These are phyloP conservation scores for Trichoderma hamatum DNA, from an alignment of 2,329 filamentous ascomycete genomes.

Conservation along the genomic window DNA sequence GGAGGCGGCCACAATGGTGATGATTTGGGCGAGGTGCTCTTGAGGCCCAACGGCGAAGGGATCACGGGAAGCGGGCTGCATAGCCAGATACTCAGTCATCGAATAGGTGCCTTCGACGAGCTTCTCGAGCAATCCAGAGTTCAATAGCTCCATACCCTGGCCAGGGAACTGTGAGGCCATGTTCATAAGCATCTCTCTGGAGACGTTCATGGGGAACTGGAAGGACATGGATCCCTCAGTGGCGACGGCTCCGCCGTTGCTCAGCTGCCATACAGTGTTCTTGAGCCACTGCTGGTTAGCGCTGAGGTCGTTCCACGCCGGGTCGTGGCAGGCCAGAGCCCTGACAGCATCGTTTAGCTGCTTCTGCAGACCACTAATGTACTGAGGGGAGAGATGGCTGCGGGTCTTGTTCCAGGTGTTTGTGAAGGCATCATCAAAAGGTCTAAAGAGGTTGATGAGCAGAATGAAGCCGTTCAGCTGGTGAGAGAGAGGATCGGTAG, in stretches of 20 bases:
- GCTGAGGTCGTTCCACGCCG: conserved; percentile 57
- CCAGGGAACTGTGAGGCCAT: conserved; percentile 74
- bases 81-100: conserved; percentile 71
- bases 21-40: conserved; percentile 72
- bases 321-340: conserved; percentile 55
- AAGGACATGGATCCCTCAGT: conserved; percentile 62
- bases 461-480: conserved; percentile 61
- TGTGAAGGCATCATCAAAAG: conserved; percentile 67
- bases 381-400: conserved; percentile 58
- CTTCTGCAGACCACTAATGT: conserved; percentile 62
- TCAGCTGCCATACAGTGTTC: conserved; percentile 65
- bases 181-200: conserved; percentile 62
- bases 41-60: conserved; percentile 69
- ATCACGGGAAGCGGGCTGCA: conserved; percentile 61
- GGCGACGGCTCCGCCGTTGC: conserved; percentile 55
- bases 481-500: conserved; percentile 56
- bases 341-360: conserved; percentile 61
- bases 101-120: conserved; percentile 75
- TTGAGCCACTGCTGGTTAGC: conserved; percentile 68
- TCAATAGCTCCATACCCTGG: conserved; percentile 73
- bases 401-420: conserved; percentile 68
- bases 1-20: conserved; percentile 68
- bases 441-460: conserved; percentile 64
- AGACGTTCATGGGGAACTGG: conserved; percentile 64
- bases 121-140: conserved; percentile 76